These are phyloP conservation scores for Tuber microsphaerosporum DNA, from an alignment of 495 filamentous ascomycete genomes.

Conservation along the genomic window DNA sequence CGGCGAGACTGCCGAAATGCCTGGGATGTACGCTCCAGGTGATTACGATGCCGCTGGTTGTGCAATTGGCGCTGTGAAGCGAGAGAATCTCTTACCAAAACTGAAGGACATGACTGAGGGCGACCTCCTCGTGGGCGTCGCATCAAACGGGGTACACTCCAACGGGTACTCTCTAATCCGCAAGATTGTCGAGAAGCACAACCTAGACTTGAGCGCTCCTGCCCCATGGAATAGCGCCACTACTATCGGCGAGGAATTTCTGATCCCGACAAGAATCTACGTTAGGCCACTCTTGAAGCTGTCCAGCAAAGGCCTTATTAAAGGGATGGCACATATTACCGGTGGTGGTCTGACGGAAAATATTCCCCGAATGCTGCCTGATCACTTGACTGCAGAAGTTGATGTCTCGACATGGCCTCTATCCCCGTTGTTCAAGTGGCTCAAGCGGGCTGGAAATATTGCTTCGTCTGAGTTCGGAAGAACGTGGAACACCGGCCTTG, in stretches of 20 bases:
- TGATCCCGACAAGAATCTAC: slow-evolving; percentile 76
- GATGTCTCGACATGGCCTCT: slow-evolving; percentile 64
- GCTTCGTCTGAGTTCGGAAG: slow-evolving; percentile 68
- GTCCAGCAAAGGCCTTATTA: slow-evolving; percentile 54
- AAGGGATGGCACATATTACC: slow-evolving; percentile 93
- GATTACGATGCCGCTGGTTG: slow-evolving; percentile 88
- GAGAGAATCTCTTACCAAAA: slow-evolving; percentile 64
- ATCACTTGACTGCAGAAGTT: slow-evolving; percentile 64
- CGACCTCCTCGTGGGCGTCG: slow-evolving; percentile 76
- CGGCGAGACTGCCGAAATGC: slow-evolving; percentile 97
- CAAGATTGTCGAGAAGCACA: slow-evolving; percentile 66
- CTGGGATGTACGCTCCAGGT: slow-evolving; percentile 72
- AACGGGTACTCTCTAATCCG: slow-evolving; percentile 94
- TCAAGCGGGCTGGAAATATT: slow-evolving; percentile 70
- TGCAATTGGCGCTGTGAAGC: slow-evolving; percentile 70
- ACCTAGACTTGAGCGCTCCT: slow-evolving; percentile 59
- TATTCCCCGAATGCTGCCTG: slow-evolving; percentile 83
- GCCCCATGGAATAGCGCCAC: slow-evolving; percentile 62
- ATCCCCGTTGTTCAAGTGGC: slow-evolving; percentile 73
- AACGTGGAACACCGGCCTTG: slow-evolving; percentile 90
- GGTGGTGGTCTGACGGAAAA: slow-evolving; percentile 89
- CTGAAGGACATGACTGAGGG: slow-evolving; percentile 67
- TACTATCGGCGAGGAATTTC: slow-evolving; percentile 63
- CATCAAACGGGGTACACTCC: slow-evolving; percentile 77
- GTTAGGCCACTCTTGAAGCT: slow-evolving; percentile 64